Conservation (phyloP, 2,329 filamentous ascomycete species). For the Epichloe gansuensis region DNA sequence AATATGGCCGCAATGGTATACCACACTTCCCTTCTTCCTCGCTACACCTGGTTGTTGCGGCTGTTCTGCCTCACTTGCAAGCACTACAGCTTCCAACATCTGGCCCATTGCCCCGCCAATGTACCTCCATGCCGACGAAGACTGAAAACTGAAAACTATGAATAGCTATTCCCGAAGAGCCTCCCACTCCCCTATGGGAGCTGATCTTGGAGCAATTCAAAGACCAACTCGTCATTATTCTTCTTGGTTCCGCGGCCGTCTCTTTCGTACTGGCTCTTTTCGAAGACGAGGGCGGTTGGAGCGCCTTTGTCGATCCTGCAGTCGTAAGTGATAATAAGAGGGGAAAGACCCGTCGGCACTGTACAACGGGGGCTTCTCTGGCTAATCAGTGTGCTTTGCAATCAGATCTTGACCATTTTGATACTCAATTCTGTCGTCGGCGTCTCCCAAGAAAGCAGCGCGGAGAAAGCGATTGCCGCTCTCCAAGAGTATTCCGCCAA, state of each 20-base stretch:
- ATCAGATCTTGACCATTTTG: conserved; percentile 85
- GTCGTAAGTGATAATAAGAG: conserved; percentile 52
- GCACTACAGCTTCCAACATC: not conserved
- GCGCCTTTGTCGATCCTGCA: conserved; percentile 88
- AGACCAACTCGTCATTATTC: conserved; percentile 91
- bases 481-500: conserved; percentile 99
- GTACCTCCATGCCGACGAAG: conserved; percentile 3
- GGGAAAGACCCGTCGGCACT: no score
- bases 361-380: not conserved
- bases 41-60: conserved; percentile 3
- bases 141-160: conserved; percentile 1
- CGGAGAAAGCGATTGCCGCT: conserved; percentile 95
- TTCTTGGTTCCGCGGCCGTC: conserved; percentile 82
- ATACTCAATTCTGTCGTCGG: conserved; percentile 95
- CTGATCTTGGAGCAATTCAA: conserved; percentile 98
- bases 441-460: conserved; percentile 96
- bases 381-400: not conserved
- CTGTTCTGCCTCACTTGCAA: not conserved
- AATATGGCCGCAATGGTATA: conserved; percentile 56
- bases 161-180: conserved; percentile 63
- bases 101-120: not conserved
- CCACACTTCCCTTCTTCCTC: conserved; percentile 4
- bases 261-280: conserved; percentile 90
- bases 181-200: conserved; percentile 90
- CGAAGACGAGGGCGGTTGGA: conserved; percentile 88